Percentiles rank a stretch among this genome's conserved stretches.
phyloP scores from a whole-genome alignment of 352 stramenopile species.

The Globisporangium rhizosaccharum region DNA sequence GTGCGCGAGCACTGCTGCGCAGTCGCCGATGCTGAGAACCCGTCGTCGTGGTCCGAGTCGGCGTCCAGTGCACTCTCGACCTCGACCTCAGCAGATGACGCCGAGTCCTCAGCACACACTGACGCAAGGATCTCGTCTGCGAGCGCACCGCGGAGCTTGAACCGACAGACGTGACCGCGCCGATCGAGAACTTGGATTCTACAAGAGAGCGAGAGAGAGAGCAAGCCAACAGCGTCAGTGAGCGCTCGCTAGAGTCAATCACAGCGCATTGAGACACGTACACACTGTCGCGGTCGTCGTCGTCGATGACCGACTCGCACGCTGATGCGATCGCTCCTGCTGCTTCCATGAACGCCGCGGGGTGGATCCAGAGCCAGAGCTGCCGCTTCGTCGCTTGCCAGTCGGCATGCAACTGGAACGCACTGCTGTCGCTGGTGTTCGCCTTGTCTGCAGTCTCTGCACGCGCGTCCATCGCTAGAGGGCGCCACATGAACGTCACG shows the following conservation, averaged over 20 bases:
- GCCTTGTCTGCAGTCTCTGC: too few relatives aligned
- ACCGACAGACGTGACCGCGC: slow-evolving; percentile 51
- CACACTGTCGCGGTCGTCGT: slow-evolving; percentile 10
- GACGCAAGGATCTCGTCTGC: slow-evolving; percentile 30
- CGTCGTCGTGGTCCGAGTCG: slow-evolving; percentile 52
- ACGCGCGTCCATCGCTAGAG: slow-evolving; percentile 29
- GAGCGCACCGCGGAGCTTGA: slow-evolving; percentile 58
- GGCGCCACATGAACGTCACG: slow-evolving; percentile 74
- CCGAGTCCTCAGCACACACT: slow-evolving; percentile 10
- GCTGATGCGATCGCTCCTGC: slow-evolving; percentile 48
- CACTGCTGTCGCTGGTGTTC: background rate
- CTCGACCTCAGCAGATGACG: background rate
- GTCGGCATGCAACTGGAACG: slow-evolving; percentile 31
- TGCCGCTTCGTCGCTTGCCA: slow-evolving; percentile 53
- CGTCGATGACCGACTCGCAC: slow-evolving; percentile 37
- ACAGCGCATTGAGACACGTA: background rate
- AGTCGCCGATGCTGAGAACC: slow-evolving; percentile 17
- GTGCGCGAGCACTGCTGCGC: slow-evolving; percentile 3
- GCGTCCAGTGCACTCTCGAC: slow-evolving; percentile 13
- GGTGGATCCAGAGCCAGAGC: slow-evolving; percentile 78
- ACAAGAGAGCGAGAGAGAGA: background rate
- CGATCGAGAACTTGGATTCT: slow-evolving; percentile 63
- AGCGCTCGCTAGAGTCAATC: background rate
- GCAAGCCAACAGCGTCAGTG: background rate
- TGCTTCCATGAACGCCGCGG: slow-evolving; percentile 68